Base-by-base conservation (phyloP, 768 basidiomycete genomes). In the Trametes punicea region DNA sequence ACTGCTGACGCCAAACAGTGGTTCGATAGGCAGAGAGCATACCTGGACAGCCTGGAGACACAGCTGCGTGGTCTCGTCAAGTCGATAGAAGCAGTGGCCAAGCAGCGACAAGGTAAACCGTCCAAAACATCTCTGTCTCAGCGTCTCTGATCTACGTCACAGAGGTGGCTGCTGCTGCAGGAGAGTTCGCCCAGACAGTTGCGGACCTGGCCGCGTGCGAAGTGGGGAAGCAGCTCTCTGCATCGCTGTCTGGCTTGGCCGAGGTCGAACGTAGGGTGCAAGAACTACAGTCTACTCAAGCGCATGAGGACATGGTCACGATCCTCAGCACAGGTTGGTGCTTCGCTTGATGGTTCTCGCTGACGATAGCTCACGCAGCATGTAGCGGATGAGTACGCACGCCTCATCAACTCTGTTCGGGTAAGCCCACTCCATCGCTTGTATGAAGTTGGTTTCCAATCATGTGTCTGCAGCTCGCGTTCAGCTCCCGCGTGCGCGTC, bases 21-120 rank as follows among this genome's bases (percentile, higher is more conserved):
- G 93, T 98, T 97, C 64, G 93, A 97, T 64, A 81, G 82, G 59
- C 87, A 93, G 68, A 91, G 88, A 56, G 71, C 75, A 0, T 93
- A 91, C 66, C 79, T 99, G 10, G 95, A 98, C 62, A 85, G 85
- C 39, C 80, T 98, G 20, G 97, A 99, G 69, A 82, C 86, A 0
- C 94, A 98, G 65, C 77, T 98, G 16, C 87, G 90, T 21, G 83
- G 85, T 2, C 77, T 98, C 2, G 88, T 92, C 46, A 94, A 90
- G 71, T 83, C 93, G 0, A 88, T 98, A 46, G 90, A 96, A 56
- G 52, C 77, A 0, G 90, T 93, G n/a, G 81, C 92, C 8, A 93
- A 87, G 63, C 85, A 93, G 38, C 86, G 94, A 18, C 68, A 81
- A 53, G 88, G 90, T 89, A 51, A 30, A 74, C 60, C 9, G 20